phyloP scores from a whole-genome alignment of 768 basidiomycete genomes.

The Paxillus rubicundulus region DNA sequence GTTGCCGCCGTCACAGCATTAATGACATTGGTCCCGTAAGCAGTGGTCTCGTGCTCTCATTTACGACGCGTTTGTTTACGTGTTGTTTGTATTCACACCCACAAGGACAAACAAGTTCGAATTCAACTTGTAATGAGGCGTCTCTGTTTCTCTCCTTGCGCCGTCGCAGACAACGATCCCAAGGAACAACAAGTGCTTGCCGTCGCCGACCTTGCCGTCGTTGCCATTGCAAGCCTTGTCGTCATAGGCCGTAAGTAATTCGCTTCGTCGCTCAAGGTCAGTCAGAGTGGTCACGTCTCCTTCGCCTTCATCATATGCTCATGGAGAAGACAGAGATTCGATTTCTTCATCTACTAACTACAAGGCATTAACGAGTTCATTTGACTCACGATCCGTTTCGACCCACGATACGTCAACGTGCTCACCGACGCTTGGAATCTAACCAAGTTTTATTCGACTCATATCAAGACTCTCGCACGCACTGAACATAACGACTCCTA shows the following conservation, averaged over 20 bases:
- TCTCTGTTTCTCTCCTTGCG: conserved; percentile 17
- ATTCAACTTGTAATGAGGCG: conserved; percentile 16
- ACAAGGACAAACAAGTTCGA: conserved; percentile 37
- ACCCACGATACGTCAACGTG: conserved; percentile 15
- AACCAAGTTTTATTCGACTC: conserved; percentile 16
- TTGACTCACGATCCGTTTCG: conserved; percentile 23
- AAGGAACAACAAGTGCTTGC: conserved; percentile 19
- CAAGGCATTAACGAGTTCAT: conserved; percentile 21
- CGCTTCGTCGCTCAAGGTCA: conserved; percentile 22
- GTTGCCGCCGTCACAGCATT: neutral
- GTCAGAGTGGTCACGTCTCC: neutral
- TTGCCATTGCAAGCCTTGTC: conserved; percentile 18
- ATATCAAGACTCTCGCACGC: conserved; percentile 6
- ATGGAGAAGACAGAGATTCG: conserved; percentile 6
- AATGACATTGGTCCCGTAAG: no score
- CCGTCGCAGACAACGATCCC: conserved; percentile 17
- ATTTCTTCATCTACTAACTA: conserved; percentile 18
- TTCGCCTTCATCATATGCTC: neutral
- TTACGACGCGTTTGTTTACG: conserved; percentile 29
- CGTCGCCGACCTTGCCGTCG: conserved; percentile 17
- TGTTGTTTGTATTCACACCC: conserved; percentile 24
- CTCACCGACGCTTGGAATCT: conserved; percentile 14
- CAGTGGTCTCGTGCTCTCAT: conserved; percentile 21
- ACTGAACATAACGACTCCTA: conserved; percentile 19
- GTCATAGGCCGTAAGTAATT: conserved; percentile 26